Evolutionary conservation across 768 basidiomycete species (phyloP).

Genomic region (Gloeostereum incarnatum): DNA sequence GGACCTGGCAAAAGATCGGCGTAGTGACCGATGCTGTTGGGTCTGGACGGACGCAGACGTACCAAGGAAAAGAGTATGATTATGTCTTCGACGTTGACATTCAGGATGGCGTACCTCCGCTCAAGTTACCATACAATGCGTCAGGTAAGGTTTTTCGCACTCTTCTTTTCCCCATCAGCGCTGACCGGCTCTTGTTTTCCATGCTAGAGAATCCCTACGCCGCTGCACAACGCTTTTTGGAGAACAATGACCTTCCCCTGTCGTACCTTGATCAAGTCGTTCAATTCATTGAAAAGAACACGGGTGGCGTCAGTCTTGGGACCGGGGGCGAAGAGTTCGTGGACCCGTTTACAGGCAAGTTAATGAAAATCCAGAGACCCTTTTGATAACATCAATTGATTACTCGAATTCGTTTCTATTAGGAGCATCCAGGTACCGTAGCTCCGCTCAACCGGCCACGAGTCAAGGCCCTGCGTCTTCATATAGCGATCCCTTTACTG

Average conservation of each 20-base stretch:
- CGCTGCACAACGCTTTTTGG: slow-evolving; percentile 85
- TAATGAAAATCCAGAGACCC: neutral
- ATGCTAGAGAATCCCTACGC: slow-evolving; percentile 79
- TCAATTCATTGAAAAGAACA: slow-evolving; percentile 89
- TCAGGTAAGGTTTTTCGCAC: slow-evolving; percentile 41
- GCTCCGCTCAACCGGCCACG: slow-evolving; percentile 23
- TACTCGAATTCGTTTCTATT: slow-evolving; percentile 8
- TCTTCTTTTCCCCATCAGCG: too few relatives aligned
- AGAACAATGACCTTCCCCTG: slow-evolving; percentile 73
- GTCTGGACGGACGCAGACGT: slow-evolving; percentile 83
- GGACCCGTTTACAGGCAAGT: slow-evolving; percentile 85
- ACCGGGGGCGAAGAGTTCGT: slow-evolving; percentile 49
- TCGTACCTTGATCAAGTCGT: slow-evolving; percentile 87
- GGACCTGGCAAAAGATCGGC: slow-evolving; percentile 92
- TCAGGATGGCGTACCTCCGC: slow-evolving; percentile 81
- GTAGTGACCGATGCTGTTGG: slow-evolving; percentile 95
- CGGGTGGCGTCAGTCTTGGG: slow-evolving; percentile 66
- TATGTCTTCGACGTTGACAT: slow-evolving; percentile 99
- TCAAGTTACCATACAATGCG: slow-evolving; percentile 92
- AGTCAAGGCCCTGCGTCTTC: slow-evolving; percentile 22
- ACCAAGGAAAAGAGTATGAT: slow-evolving; percentile 92
- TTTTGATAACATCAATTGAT: slow-evolving; percentile 2
- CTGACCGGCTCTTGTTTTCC: slow-evolving; percentile 1
- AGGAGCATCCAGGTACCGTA: slow-evolving; percentile 62
- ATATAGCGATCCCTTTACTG: slow-evolving; percentile 65